These are phyloP conservation scores for Cyamopsis tetragonoloba DNA, from an alignment of 306 rosid species.

Conservation along the genomic window DNA sequence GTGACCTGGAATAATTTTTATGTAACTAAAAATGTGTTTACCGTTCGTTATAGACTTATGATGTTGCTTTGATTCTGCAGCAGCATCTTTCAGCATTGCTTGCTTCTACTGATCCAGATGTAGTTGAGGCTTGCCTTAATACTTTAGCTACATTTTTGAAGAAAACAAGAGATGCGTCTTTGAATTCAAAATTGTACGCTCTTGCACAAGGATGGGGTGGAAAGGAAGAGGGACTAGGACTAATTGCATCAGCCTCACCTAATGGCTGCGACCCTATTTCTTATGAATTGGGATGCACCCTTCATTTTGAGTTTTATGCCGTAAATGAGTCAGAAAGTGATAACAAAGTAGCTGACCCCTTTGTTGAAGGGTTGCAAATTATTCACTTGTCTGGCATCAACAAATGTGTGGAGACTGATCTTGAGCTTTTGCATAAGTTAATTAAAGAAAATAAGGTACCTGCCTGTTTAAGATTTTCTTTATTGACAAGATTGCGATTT, in stretches of 20 bases:
- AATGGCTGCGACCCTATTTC: conserved; percentile 60
- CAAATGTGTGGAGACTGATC: conserved; percentile 67
- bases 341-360: conserved; percentile 32
- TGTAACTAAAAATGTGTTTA: not conserved
- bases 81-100: conserved; percentile 96
- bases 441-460: conserved; percentile 81
- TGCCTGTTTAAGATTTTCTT: conserved; percentile 68
- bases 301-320: conserved; percentile 94
- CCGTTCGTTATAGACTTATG: not conserved
- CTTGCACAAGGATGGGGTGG: conserved; percentile 99
- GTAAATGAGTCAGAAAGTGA: conserved; percentile 51
- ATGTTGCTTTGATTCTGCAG: conserved; percentile 58
- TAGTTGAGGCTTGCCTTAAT: conserved; percentile 90
- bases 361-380: conserved; percentile 65
- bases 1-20: not conserved
- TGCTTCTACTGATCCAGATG: conserved; percentile 92
- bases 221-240: conserved; percentile 98
- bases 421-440: conserved; percentile 72
- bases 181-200: conserved; percentile 79
- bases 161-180: conserved; percentile 79
- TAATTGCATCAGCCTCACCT: conserved; percentile 71
- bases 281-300: conserved; percentile 79
- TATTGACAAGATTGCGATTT: conserved; percentile 87
- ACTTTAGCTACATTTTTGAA: conserved; percentile 86
- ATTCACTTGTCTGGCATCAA: conserved; percentile 64